Evolutionary conservation across 2,329 filamentous ascomycete species (phyloP).

Genomic region (Blastomyces gilchristii): DNA sequence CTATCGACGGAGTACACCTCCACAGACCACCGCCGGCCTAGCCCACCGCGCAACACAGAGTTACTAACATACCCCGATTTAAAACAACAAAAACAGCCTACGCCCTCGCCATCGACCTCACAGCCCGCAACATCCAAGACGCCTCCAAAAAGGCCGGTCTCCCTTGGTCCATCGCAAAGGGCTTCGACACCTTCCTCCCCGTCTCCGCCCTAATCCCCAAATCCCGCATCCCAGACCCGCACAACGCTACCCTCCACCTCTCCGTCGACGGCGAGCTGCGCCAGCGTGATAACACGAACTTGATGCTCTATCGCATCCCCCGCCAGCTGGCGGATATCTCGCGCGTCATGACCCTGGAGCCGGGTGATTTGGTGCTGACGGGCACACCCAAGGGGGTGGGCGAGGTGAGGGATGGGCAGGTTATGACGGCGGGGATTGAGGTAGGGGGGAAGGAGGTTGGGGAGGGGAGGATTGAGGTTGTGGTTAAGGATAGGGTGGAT

Average conservation of each 20-base stretch:
- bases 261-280: slow-evolving; percentile 67
- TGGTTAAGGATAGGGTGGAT: slow-evolving; percentile 61
- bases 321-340: slow-evolving; percentile 83
- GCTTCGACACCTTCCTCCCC: slow-evolving; percentile 94
- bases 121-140: slow-evolving; percentile 86
- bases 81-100: slow-evolving; percentile 50
- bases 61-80: slow-evolving; percentile 10
- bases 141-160: slow-evolving; percentile 96
- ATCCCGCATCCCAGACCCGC: slow-evolving; percentile 69
- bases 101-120: slow-evolving; percentile 92
- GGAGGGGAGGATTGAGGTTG: slow-evolving; percentile 74
- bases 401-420: slow-evolving; percentile 70
- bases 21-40: not conserved
- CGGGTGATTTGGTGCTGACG: slow-evolving; percentile 89
- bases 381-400: slow-evolving; percentile 96
- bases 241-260: slow-evolving; percentile 77
- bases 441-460: slow-evolving; percentile 73
- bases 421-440: slow-evolving; percentile 73
- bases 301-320: slow-evolving; percentile 91
- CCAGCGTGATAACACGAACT: slow-evolving; percentile 78
- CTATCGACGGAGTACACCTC: no score
- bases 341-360: slow-evolving; percentile 84
- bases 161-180: slow-evolving; percentile 93
- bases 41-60: not conserved
- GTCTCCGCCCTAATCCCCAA: slow-evolving; percentile 74